These are phyloP conservation scores for Bjerkandera adusta DNA, from an alignment of 1,284 basidiomycete species.

Conservation along the genomic window DNA sequence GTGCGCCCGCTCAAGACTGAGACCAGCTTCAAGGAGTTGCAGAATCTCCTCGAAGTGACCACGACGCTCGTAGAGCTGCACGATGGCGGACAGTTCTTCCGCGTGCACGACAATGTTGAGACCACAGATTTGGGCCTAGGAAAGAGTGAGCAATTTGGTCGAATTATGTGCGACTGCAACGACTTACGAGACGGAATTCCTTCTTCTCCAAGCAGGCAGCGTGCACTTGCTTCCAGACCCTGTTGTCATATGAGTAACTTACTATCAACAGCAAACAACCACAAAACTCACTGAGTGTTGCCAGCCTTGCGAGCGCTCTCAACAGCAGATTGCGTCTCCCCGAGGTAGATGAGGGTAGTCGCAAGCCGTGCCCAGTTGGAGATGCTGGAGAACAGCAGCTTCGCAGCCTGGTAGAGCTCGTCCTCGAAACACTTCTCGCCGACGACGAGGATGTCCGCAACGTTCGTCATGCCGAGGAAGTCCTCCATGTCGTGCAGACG, in stretches of 20 bases:
- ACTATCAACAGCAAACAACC: background rate
- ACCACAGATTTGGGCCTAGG: conserved; percentile 93
- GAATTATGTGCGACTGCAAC: background rate
- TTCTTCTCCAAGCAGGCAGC: conserved; percentile 97
- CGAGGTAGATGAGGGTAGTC: conserved; percentile 97
- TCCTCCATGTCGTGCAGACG: conserved; percentile 99
- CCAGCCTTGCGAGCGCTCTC: conserved; percentile 99
- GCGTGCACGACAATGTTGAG: conserved; percentile 94
- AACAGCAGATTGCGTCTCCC: conserved; percentile 97
- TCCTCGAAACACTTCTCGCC: conserved; percentile 99
- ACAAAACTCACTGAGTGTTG: conserved; percentile 82
- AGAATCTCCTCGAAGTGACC: conserved; percentile 97
- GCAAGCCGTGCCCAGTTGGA: conserved; percentile 98
- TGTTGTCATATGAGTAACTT: conserved; percentile 29
- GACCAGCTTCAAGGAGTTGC: conserved; percentile 87
- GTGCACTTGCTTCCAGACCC: conserved; percentile 99
- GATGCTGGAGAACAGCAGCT: conserved; percentile 94
- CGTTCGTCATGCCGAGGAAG: conserved; percentile 98
- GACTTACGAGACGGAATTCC: conserved; percentile 84
- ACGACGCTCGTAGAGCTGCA: conserved; percentile 86
- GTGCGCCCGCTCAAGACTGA: conserved; percentile 95
- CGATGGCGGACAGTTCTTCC: conserved; percentile 85
- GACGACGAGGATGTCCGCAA: conserved; percentile 93
- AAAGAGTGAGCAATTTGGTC: conserved; percentile 7
- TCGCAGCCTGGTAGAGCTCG: conserved; percentile 96